These are phyloP conservation scores for Epichloe scottii DNA, from an alignment of 2,329 filamentous ascomycete genomes.

Conservation along the genomic window DNA sequence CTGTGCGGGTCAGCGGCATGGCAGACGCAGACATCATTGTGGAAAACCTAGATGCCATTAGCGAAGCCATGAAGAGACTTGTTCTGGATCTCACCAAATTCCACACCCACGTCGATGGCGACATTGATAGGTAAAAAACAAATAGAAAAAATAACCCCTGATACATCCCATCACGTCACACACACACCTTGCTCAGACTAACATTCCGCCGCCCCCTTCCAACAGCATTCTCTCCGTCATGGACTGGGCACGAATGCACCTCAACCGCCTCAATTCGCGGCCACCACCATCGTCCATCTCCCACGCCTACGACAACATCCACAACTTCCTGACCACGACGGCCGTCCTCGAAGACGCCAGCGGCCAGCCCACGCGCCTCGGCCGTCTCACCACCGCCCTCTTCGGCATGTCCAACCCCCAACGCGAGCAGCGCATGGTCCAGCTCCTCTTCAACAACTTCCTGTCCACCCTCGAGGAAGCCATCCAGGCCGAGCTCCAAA, in stretches of 20 bases:
- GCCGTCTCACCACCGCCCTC: constrained; percentile 54
- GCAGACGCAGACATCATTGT: constrained; percentile 80
- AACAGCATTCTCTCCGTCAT: constrained; percentile 77
- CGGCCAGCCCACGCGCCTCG: constrained; percentile 53
- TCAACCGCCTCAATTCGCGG: constrained; percentile 53
- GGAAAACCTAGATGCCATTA: constrained; percentile 70
- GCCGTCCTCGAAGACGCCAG: constrained; percentile 44
- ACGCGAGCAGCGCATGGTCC: constrained; percentile 65
- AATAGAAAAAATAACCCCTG: background rate
- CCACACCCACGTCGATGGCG: constrained; percentile 85
- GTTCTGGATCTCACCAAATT: constrained; percentile 81
- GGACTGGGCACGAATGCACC: constrained; percentile 87
- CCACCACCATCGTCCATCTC: constrained; percentile 47
- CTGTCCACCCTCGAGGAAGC: constrained; percentile 78
- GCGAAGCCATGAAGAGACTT: constrained; percentile 72
- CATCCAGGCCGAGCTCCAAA: constrained; percentile 71
- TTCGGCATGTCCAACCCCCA: constrained; percentile 75
- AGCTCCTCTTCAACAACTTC: constrained; percentile 76
- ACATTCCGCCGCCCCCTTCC: background rate
- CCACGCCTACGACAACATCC: constrained; percentile 69
- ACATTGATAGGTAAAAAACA: constrained; percentile 61
- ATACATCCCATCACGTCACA: no score
- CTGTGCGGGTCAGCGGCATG: constrained; percentile 80
- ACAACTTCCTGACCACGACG: constrained; percentile 57
- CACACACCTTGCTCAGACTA: background rate